These are phyloP conservation scores for Ottelia alismoides DNA, from an alignment of 106 monocot species.

Conservation along the genomic window DNA sequence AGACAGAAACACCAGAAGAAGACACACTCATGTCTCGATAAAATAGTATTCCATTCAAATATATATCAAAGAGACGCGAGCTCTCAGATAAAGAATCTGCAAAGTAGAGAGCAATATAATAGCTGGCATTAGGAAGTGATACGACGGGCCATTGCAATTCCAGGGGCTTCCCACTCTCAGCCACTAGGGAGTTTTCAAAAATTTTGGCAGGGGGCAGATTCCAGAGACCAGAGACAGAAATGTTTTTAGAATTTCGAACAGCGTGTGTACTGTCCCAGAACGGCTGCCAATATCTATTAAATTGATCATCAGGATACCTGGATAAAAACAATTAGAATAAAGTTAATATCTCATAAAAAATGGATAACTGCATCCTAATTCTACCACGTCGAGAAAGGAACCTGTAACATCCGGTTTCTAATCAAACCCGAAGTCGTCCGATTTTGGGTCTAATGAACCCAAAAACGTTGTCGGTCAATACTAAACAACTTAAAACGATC, in stretches of 20 bases:
- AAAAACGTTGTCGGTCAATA: too few species aligned
- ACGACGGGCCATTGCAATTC: slow-evolving; percentile 73
- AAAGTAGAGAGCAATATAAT: slow-evolving; percentile 91
- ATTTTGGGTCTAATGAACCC: too few species aligned
- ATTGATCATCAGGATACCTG: slow-evolving; percentile 90
- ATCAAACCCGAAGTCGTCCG: too few species aligned
- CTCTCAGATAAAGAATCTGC: slow-evolving; percentile 30
- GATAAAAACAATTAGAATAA: not conserved
- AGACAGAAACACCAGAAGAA: slow-evolving; percentile 46
- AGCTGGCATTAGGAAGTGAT: slow-evolving; percentile 49
- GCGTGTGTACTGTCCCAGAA: slow-evolving; percentile 15
- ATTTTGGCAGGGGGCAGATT: slow-evolving; percentile 69
- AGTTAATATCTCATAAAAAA: too few species aligned
- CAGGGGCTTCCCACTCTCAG: slow-evolving; percentile 24
- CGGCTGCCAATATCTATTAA: slow-evolving; percentile 77
- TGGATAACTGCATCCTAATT: too few species aligned
- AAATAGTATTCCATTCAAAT: slow-evolving; percentile 57
- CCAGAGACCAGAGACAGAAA: slow-evolving; percentile 62
- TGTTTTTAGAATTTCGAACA: slow-evolving; percentile 19
- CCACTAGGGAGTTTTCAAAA: slow-evolving; percentile 46
- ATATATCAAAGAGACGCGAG: slow-evolving; percentile 40
- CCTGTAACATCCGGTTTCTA: too few species aligned
- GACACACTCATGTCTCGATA: slow-evolving; percentile 31
- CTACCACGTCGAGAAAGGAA: too few species aligned
- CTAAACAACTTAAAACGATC: too few species aligned